phyloP scores from a whole-genome alignment of 164 flowering plant genomes.

The Liquidambar formosana region DNA sequence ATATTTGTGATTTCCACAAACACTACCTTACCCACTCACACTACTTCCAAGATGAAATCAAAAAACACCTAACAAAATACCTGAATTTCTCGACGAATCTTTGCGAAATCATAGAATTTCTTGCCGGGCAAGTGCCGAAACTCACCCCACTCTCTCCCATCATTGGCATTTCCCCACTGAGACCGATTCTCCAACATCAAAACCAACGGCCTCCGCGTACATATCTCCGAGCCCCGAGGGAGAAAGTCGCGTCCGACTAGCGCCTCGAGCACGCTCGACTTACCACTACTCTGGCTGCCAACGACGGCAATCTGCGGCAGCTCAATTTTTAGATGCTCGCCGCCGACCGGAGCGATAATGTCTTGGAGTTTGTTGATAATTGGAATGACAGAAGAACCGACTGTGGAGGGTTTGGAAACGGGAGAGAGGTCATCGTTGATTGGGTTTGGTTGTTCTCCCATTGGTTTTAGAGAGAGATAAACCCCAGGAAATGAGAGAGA shows the following conservation, averaged over 20 bases:
- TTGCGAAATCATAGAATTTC: conserved; percentile 40
- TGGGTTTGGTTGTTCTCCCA: not conserved
- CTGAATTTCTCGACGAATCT: conserved; percentile 53
- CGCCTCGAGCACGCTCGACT: conserved; percentile 60
- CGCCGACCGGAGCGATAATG: conserved; percentile 36
- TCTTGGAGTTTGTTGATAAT: conserved; percentile 50
- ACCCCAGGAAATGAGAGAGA: not conserved
- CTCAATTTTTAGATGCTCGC: conserved; percentile 24
- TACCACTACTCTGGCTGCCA: conserved; percentile 65
- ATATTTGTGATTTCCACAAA: too few species aligned
- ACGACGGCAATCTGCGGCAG: conserved; percentile 58
- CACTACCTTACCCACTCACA: too few species aligned
- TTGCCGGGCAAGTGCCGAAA: conserved; percentile 45
- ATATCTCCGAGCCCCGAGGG: conserved; percentile 48
- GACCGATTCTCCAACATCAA: conserved; percentile 32
- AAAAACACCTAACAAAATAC: conserved; percentile 14
- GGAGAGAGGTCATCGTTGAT: not conserved
- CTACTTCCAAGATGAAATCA: not conserved
- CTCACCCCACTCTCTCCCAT: conserved; percentile 54
- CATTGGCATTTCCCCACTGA: conserved; percentile 16
- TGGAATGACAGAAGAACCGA: conserved; percentile 35
- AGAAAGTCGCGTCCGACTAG: conserved; percentile 58
- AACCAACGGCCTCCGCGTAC: conserved; percentile 53
- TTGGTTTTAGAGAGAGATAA: not conserved
- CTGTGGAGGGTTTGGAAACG: not conserved